A percentile compares a stretch with the other conserved stretches of the same genome.
These are phyloP conservation scores for Delonix regia DNA, from an alignment of 306 rosid genomes.

Conservation along the genomic window DNA sequence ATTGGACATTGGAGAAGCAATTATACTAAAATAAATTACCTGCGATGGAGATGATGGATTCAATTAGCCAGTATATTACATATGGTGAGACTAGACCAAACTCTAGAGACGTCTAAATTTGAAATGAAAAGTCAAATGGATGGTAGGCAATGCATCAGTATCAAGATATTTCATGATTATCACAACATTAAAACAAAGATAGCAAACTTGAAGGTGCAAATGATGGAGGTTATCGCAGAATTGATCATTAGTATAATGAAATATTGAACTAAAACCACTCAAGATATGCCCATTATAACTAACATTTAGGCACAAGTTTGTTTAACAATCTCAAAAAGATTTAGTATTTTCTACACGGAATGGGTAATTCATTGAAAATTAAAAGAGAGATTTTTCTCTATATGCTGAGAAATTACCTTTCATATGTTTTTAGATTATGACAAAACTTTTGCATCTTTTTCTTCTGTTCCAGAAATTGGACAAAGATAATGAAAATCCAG, in stretches of 20 bases:
- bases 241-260: not conserved
- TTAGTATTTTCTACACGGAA: not conserved
- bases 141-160: not conserved
- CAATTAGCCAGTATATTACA: not conserved
- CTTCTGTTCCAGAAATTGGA: not conserved
- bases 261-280: not conserved
- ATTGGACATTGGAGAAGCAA: not conserved
- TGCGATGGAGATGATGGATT: not conserved
- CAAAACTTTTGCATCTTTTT: not conserved
- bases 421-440: not conserved
- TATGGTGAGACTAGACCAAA: not conserved
- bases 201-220: not conserved
- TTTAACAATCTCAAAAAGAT: not conserved
- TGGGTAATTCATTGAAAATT: not conserved
- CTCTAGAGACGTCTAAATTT: not conserved
- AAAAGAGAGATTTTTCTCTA: not conserved
- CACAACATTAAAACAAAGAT: not conserved
- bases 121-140: not conserved
- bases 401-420: not conserved
- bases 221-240: not conserved
- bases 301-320: not conserved
- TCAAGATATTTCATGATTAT: not conserved
- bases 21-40: not conserved
- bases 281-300: not conserved
- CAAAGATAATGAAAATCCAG: not conserved